phyloP scores from a whole-genome alignment of 441 rosid genomes.

The Adansonia madagascariensis region DNA sequence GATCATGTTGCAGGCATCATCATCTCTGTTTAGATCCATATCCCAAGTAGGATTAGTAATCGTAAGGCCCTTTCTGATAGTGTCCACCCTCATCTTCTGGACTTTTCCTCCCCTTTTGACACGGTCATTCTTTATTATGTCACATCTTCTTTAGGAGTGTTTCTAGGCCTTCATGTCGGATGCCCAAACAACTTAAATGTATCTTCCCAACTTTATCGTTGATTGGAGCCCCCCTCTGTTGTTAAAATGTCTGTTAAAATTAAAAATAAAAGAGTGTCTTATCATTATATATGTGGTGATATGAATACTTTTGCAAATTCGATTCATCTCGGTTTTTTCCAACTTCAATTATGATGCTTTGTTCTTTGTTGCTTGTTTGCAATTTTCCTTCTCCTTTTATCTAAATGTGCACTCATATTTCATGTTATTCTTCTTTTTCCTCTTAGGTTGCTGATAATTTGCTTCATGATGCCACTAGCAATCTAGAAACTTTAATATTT shows the following conservation, averaged over 20 bases:
- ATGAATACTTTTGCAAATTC: no score
- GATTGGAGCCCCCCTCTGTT: neutral
- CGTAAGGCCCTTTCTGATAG: neutral
- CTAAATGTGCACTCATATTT: slow-evolving; percentile 6
- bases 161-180: neutral
- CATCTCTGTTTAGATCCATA: neutral
- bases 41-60: neutral
- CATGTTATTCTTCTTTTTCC: slow-evolving; percentile 21
- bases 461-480: slow-evolving; percentile 96
- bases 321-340: no score
- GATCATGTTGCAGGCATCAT: slow-evolving; percentile 6
- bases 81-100: neutral
- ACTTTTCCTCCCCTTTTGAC: neutral
- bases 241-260: no score
- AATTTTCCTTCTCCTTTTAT: slow-evolving; percentile 10
- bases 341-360: neutral
- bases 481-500: slow-evolving; percentile 91
- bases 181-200: neutral
- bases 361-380: slow-evolving; percentile 13
- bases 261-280: no score
- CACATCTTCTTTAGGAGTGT: neutral
- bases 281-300: no score
- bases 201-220: neutral
- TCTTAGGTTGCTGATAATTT: slow-evolving; percentile 95
- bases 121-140: neutral